Percentiles rank a stretch among this genome's conserved stretches.
These are phyloP conservation scores for Triangularia setosa DNA, from an alignment of 2,329 filamentous ascomycete species.

Conservation along the genomic window DNA sequence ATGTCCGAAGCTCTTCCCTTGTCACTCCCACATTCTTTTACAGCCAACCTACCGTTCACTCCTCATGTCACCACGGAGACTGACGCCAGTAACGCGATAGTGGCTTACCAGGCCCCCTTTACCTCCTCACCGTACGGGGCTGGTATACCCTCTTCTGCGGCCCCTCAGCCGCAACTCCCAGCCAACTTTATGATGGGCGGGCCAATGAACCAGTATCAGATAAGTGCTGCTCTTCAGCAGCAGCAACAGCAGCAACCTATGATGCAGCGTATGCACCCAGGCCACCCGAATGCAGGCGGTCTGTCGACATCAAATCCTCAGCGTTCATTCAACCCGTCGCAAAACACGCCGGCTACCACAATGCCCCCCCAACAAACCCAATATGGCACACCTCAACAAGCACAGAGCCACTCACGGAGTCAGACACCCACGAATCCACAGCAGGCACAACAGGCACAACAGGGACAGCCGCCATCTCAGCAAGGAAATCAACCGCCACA, in stretches of 20 bases:
- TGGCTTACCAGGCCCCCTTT: slow-evolving; percentile 58
- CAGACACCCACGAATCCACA: slow-evolving; percentile 22
- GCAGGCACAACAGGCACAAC: slow-evolving; percentile 6
- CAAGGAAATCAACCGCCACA: slow-evolving; percentile 5
- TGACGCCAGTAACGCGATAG: slow-evolving; percentile 33
- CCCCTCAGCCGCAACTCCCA: slow-evolving; percentile 45
- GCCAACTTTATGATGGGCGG: slow-evolving; percentile 55
- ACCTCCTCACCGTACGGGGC: slow-evolving; percentile 54
- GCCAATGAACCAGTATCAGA: slow-evolving; percentile 52
- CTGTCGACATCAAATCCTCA: slow-evolving; percentile 37
- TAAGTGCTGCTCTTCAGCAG: slow-evolving; percentile 48
- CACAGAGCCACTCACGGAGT: slow-evolving; percentile 21
- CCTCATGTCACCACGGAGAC: slow-evolving; percentile 9
- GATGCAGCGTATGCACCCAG: slow-evolving; percentile 43
- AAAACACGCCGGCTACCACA: slow-evolving; percentile 36
- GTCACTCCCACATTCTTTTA: not conserved
- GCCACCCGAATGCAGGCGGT: slow-evolving; percentile 33
- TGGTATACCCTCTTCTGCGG: slow-evolving; percentile 46
- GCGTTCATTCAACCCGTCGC: slow-evolving; percentile 36
- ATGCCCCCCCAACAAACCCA: slow-evolving; percentile 25
- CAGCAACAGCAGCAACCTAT: slow-evolving; percentile 37
- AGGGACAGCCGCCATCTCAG: slow-evolving; percentile 9
- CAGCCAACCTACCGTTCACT: not conserved
- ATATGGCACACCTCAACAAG: slow-evolving; percentile 13
- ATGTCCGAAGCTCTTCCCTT: not conserved